Percentiles rank a stretch among this genome's conserved stretches.
phyloP scores from a whole-genome alignment of 2,329 filamentous ascomycete genomes.

The Fusarium neocosmosporiellum region DNA sequence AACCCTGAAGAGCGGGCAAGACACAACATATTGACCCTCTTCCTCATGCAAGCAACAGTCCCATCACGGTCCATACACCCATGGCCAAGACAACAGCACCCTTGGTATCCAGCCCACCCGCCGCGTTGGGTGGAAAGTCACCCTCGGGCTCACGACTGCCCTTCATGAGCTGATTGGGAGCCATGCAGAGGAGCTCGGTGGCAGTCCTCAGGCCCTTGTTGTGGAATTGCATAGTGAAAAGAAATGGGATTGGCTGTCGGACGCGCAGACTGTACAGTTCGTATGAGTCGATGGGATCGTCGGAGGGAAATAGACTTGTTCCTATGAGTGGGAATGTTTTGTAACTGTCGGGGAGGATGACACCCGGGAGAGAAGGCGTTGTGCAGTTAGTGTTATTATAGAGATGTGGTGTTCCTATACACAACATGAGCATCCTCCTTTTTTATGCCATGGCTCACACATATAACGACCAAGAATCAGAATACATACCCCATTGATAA shows the following conservation, averaged over 20 bases:
- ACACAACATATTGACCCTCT: accelerated
- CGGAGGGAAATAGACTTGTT: background rate
- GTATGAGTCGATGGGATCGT: background rate
- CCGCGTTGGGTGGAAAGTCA: background rate
- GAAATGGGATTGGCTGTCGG: background rate
- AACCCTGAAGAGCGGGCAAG: too few relatives aligned
- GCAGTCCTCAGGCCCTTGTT: background rate
- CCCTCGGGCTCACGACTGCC: background rate
- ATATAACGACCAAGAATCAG: background rate
- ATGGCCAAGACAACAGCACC: background rate
- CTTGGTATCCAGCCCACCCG: background rate
- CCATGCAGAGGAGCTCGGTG: background rate
- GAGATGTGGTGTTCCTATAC: background rate
- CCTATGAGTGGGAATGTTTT: background rate
- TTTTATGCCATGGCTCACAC: background rate
- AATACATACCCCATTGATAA: background rate
- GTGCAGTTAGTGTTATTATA: background rate
- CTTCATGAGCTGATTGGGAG: background rate
- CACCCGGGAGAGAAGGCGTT: background rate
- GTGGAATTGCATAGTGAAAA: background rate
- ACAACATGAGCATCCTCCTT: background rate
- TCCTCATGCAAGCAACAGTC: background rate
- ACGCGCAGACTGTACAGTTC: background rate
- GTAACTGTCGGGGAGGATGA: background rate
- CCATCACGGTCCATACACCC: background rate